Percentiles rank a stretch among this genome's conserved stretches.
Evolutionary conservation across 2,329 filamentous ascomycete genomes (phyloP).

Genomic region (Aspergillus eucalypticola): DNA sequence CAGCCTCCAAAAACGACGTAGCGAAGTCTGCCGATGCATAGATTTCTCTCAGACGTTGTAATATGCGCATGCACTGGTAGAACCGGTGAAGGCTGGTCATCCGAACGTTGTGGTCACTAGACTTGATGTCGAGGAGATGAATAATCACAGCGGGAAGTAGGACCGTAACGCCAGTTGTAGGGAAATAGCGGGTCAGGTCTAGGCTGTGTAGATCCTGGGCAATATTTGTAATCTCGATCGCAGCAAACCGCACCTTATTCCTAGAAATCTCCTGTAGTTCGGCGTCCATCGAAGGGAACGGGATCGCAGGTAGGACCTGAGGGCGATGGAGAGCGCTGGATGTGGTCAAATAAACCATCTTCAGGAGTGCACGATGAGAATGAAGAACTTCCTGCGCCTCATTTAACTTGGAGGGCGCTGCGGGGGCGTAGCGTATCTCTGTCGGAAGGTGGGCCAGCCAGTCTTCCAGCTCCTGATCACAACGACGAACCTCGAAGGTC

Average conservation of each 20-base stretch:
- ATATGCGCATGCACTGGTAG: slow-evolving; percentile 87
- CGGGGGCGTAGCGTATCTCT: slow-evolving; percentile 69
- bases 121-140: slow-evolving; percentile 89
- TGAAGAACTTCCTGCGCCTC: slow-evolving; percentile 53
- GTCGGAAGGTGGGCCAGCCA: slow-evolving; percentile 74
- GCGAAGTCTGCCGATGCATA: slow-evolving; percentile 95
- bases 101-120: slow-evolving; percentile 69
- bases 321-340: slow-evolving; percentile 88
- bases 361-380: slow-evolving; percentile 79
- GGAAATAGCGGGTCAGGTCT: slow-evolving; percentile 75
- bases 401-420: slow-evolving; percentile 59
- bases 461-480: slow-evolving; percentile 74
- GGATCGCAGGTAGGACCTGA: slow-evolving; percentile 78
- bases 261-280: slow-evolving; percentile 81
- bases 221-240: slow-evolving; percentile 81
- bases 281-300: slow-evolving; percentile 56
- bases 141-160: slow-evolving; percentile 92
- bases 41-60: slow-evolving; percentile 82
- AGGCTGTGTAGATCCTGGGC: slow-evolving; percentile 72
- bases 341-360: slow-evolving; percentile 93
- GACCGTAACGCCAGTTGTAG: slow-evolving; percentile 87
- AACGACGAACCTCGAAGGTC: slow-evolving; percentile 73
- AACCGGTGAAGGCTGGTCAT: slow-evolving; percentile 77
- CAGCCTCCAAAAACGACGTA: slow-evolving; percentile 90
- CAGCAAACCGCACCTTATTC: slow-evolving; percentile 78